A percentile compares a stretch with the other conserved stretches of the same genome.
Conservation (phyloP, 176 grass and related monocot species). For the Themeda triandra region DNA sequence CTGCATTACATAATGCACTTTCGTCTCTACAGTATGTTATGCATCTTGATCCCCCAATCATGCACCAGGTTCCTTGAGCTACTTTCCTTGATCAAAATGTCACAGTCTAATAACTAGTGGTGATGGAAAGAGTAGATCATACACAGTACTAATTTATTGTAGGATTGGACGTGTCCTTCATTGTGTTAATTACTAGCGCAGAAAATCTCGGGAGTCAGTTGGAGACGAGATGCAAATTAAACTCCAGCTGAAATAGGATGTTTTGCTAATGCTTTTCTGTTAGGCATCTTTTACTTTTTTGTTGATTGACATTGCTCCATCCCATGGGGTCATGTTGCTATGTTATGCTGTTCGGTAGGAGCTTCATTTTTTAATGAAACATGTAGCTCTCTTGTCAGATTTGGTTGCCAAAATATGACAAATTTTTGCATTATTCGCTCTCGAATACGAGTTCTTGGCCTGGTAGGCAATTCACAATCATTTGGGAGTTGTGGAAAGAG, state of each 20-base stretch:
- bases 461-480: no score
- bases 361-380: neutral
- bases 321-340: neutral
- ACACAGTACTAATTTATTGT: neutral
- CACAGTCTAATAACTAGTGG: neutral
- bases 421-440: neutral
- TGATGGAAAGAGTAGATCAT: neutral
- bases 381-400: neutral
- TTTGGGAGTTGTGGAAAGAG: no score
- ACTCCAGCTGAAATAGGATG: neutral
- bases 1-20: neutral
- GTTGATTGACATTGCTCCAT: neutral
- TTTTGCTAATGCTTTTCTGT: neutral
- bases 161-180: neutral
- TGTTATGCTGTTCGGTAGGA: neutral
- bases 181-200: neutral
- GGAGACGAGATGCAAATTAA: neutral
- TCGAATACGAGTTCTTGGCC: no score
- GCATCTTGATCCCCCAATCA: slow-evolving; percentile 23
- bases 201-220: neutral
- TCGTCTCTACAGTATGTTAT: neutral
- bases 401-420: neutral
- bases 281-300: neutral
- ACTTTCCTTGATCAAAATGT: slow-evolving; percentile 13
- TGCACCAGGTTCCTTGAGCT: neutral